These are phyloP conservation scores for Globisporangium nagaii DNA, from an alignment of 352 stramenopile species.

Conservation along the genomic window DNA sequence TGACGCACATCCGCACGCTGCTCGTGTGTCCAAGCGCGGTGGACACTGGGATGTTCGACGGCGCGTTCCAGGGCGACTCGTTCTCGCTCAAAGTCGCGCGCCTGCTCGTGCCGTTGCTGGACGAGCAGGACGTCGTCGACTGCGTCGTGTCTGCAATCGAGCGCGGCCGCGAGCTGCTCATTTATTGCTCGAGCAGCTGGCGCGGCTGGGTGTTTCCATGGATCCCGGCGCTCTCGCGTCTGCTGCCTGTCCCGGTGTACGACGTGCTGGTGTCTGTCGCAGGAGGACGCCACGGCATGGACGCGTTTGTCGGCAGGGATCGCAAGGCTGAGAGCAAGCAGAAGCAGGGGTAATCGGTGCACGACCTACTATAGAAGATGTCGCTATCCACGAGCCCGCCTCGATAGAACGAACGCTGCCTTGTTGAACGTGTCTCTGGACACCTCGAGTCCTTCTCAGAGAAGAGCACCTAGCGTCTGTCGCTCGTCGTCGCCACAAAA, in stretches of 20 bases:
- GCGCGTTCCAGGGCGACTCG: constrained; percentile 31
- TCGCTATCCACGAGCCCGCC: too few relatives aligned
- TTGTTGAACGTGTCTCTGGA: too few relatives aligned
- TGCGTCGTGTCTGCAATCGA: constrained; percentile 53
- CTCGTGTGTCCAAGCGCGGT: constrained; percentile 70
- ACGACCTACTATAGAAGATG: too few relatives aligned
- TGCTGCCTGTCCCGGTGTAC: constrained; percentile 51
- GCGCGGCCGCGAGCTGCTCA: constrained; percentile 43
- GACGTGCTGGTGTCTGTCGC: constrained; percentile 48
- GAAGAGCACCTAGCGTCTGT: too few relatives aligned
- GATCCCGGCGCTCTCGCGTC: constrained; percentile 33
- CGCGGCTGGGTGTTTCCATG: constrained; percentile 43
- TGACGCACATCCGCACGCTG: constrained; percentile 57
- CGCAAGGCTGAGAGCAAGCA: not conserved
- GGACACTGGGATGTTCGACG: constrained; percentile 75
- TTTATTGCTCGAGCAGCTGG: constrained; percentile 66
- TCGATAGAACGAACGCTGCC: too few relatives aligned
- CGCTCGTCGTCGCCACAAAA: too few relatives aligned
- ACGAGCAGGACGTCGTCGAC: constrained; percentile 39
- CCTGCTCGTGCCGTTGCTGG: constrained; percentile 44
- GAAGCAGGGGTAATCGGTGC: not conserved
- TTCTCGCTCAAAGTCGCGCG: constrained; percentile 32
- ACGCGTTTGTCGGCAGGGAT: constrained; percentile 57
- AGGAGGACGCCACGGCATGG: constrained; percentile 67
- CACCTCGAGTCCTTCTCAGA: too few relatives aligned